Base-by-base conservation (phyloP, 345 rosid species). In the Nephelium lappaceum region DNA sequence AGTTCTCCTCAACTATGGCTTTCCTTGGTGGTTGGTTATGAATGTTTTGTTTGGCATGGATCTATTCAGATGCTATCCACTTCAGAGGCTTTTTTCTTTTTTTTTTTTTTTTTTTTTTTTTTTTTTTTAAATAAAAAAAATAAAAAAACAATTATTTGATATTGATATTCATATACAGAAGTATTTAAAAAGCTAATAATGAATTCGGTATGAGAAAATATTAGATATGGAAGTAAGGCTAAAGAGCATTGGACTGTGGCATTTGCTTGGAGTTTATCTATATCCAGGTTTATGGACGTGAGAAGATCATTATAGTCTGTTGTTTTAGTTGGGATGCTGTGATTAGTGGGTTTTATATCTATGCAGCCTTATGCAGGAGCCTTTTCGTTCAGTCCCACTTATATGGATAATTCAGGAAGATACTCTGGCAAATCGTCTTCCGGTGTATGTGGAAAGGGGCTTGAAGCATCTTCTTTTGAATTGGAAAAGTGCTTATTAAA, bases 281-380 rank as follows among this genome's bases (percentile, higher is more conserved):
- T 70, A 23, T 70, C 61, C 8, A 51, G 55, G 31, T 70, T 19
- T 24, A 38, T 69, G 79, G 38, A n/a, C 23, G 14, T 23, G 60
- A 14, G 71, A 64, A 64, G 70, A 77, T 70, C 67, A 73, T 58
- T 80, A 16, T 41, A 71, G 75, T 36, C 66, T 69, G 31, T 73
- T 75, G 77, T 61, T 74, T 77, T 75, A 67, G 80, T 75, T 76
- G 84, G 72, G 69, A 83, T 83, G 75, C 86, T 85, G 73, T 82
- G 86, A 74, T 86, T 79, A 87, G 87, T 87, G 88, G 89, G 83
- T 84, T 85, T 74, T 80, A 87, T 88, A 87, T 91, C 71, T 86
- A 81, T 94, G 95, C 98, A 94, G 99, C 95, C 97, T 97, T 79
- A 92, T 88, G 98, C 97, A 91, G 93, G 98, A 93, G 90, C 98